A percentile compares a stretch with the other conserved stretches of the same genome.
These are phyloP conservation scores for Cyberlindnera suaveolens DNA, from an alignment of 805 yeast genomes.

Conservation along the genomic window DNA sequence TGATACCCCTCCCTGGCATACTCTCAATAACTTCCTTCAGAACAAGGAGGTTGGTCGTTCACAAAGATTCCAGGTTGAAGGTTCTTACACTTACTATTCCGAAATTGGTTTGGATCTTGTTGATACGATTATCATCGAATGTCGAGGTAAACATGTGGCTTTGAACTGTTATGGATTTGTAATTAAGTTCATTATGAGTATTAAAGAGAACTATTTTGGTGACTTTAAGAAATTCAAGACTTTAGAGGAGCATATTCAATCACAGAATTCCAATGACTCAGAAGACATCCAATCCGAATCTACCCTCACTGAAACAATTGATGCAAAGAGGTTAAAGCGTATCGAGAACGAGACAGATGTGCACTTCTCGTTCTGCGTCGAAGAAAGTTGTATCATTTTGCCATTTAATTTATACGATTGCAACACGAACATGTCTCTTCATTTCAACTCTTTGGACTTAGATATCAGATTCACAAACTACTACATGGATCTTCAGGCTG, in stretches of 20 bases:
- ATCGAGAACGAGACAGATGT: slow-evolving; percentile 73
- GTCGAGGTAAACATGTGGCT: slow-evolving; percentile 60
- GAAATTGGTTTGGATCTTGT: slow-evolving; percentile 58
- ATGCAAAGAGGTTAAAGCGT: slow-evolving; percentile 28
- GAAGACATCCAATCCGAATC: not conserved
- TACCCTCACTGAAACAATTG: not conserved
- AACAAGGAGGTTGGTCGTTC: slow-evolving; percentile 63
- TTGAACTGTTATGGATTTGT: slow-evolving; percentile 75
- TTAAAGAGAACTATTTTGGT: slow-evolving; percentile 89
- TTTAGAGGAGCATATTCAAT: slow-evolving; percentile 64
- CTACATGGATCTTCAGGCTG: slow-evolving; percentile 87
- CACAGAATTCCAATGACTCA: not conserved
- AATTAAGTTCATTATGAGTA: slow-evolving; percentile 63
- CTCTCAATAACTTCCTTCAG: slow-evolving; percentile 64
- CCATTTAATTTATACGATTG: slow-evolving; percentile 71
- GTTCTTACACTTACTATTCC: slow-evolving; percentile 58
- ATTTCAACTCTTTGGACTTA: slow-evolving; percentile 59
- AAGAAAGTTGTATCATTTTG: slow-evolving; percentile 62
- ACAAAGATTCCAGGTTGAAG: slow-evolving; percentile 50
- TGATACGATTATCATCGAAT: slow-evolving; percentile 61
- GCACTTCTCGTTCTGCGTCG: slow-evolving; percentile 61
- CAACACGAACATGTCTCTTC: slow-evolving; percentile 52
- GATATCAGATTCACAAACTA: slow-evolving; percentile 86
- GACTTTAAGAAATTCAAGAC: slow-evolving; percentile 79
- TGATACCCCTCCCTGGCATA: slow-evolving; percentile 91